Percentiles rank a stretch among this genome's conserved stretches.
Evolutionary conservation across 2,329 filamentous ascomycete genomes (phyloP).

Genomic region (Penicillium sp.): DNA sequence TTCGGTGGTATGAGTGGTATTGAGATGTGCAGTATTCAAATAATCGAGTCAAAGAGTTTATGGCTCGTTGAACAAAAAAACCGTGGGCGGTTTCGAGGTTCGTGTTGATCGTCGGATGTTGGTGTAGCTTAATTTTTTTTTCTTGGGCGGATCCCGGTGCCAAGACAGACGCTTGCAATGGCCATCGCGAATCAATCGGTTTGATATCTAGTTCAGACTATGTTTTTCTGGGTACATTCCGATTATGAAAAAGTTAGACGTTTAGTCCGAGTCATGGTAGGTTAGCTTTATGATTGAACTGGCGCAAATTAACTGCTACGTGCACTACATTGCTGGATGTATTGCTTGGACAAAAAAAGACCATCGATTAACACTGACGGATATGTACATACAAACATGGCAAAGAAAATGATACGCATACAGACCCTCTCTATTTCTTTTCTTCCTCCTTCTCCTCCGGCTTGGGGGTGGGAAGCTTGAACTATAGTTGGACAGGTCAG

Average conservation of each 20-base stretch:
- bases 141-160: conserved; percentile 20
- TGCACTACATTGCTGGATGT: not conserved
- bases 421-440: conserved; percentile 71
- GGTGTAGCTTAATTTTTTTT: conserved; percentile 23
- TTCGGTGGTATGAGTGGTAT: not conserved
- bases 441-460: conserved; percentile 88
- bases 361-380: conserved; percentile 28
- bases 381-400: conserved; percentile 44
- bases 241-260: not conserved
- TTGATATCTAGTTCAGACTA: not conserved
- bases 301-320: not conserved
- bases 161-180: conserved; percentile 15
- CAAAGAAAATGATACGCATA: conserved; percentile 38
- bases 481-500: conserved; percentile 47
- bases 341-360: conserved; percentile 10
- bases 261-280: too few relatives aligned
- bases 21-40: not conserved
- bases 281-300: not conserved
- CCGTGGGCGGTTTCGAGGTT: not conserved
- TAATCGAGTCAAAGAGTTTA: not conserved
- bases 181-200: not conserved
- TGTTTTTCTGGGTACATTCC: too few relatives aligned
- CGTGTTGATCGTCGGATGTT: conserved; percentile 5
- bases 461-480: conserved; percentile 94
- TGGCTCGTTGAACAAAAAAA: not conserved